Evolutionary conservation across 768 basidiomycete species (phyloP), one percentile per base, ranked within the genome.

Genomic region (Rhodotorula sphaerocarpa): DNA sequence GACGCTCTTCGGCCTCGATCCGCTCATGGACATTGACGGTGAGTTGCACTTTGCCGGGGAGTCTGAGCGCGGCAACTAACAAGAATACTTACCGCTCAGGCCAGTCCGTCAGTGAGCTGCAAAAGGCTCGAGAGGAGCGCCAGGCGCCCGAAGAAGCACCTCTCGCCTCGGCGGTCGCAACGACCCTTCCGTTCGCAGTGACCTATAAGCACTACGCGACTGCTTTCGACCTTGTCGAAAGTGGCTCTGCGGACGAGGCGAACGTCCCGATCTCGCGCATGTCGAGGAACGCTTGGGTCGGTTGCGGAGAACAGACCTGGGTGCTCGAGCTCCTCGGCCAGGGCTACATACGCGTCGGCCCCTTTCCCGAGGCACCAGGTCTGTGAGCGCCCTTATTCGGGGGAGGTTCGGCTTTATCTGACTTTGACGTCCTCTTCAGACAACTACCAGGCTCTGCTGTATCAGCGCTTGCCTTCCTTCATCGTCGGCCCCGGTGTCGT

Each of bases 1-100:
- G 0, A 88, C 86, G 11, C 76, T 96, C 16, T 87, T 91, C 71
- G 92, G 92, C 0, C 75, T 97, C 7, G 84, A 88, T 71, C 86
- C 88, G n/a, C 74, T 77, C 16, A 82, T 82, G 59, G 73, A 86
- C 11, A 74, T 83, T n/a, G 82, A 87, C 53, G 84, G 86, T 85
- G 70, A 68, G 75, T 54, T 48, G 57, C 39, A 25, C 30, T 27
- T 3, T 20, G 44, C 16, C 48, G 10, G 9, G 36, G 27, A 0
- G 46, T 14, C 56, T 85, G 85, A 83, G 72, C 81, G 80, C 4
- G n/a, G 6, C 9, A 12, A 3, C 16, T 72, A 78, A 27, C 78
- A 80, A 58, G 77, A 43, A 16, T 6, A 7, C 3, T 77, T 1
- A 72, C 86, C 31, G 79, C n/a, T n/a, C 80, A 70, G 75, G 77